phyloP scores from a whole-genome alignment of 805 yeast species.

The Isabelozyma rhagii region DNA sequence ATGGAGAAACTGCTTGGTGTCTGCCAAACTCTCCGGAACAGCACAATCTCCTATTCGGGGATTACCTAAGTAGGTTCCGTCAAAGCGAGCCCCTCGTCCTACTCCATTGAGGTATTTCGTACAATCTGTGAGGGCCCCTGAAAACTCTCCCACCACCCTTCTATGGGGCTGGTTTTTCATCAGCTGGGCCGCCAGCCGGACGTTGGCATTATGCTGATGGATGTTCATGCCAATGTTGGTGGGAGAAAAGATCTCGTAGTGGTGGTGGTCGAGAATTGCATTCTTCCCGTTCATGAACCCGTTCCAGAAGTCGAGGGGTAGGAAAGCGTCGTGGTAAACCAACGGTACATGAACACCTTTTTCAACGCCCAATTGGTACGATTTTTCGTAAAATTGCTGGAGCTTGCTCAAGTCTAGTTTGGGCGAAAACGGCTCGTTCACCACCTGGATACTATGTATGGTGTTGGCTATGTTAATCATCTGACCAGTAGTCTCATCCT shows the following conservation, averaged over 20 bases:
- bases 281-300: conserved; percentile 9
- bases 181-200: conserved; percentile 16
- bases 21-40: conserved; percentile 31
- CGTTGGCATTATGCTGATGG: conserved; percentile 10
- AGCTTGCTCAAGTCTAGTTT: conserved; percentile 17
- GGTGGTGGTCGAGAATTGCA: conserved; percentile 23
- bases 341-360: conserved; percentile 7
- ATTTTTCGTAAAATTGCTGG: conserved; percentile 17
- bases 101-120: conserved; percentile 69
- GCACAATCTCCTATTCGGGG: conserved; percentile 41
- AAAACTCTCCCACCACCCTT: conserved; percentile 62
- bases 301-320: conserved; percentile 14
- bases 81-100: conserved; percentile 62
- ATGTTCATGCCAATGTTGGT: conserved; percentile 9
- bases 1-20: conserved; percentile 55
- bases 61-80: conserved; percentile 36
- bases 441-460: conserved; percentile 24
- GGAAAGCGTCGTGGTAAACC: conserved; percentile 14
- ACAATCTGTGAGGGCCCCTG: conserved; percentile 74
- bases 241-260: conserved; percentile 20
- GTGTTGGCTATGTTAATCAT: conserved; percentile 16
- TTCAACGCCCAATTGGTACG: conserved; percentile 7
- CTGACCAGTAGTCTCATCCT: background rate
- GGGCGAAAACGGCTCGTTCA: conserved; percentile 27
- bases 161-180: conserved; percentile 25